These are phyloP conservation scores for Teratosphaeria destructans DNA, from an alignment of 2,329 filamentous ascomycete genomes.

Conservation along the genomic window DNA sequence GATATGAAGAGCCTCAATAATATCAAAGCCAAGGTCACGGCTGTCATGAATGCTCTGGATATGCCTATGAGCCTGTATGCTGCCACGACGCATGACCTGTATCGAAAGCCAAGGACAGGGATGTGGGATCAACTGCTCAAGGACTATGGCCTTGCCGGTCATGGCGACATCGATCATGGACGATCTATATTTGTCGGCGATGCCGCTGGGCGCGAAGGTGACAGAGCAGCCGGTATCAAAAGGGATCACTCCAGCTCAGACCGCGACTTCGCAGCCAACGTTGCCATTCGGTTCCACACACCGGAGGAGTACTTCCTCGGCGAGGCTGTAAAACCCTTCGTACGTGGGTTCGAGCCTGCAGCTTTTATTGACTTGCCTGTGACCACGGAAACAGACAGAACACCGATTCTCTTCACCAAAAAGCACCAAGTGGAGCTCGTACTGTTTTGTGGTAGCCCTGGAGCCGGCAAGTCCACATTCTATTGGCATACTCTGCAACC, in stretches of 20 bases:
- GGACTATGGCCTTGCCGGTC: constrained; percentile 36
- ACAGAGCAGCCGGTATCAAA: constrained; percentile 28
- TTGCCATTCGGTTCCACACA: constrained; percentile 69
- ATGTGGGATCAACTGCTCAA: constrained; percentile 70
- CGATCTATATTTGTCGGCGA: constrained; percentile 83
- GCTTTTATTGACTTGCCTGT: constrained; percentile 36
- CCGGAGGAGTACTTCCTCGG: constrained; percentile 86
- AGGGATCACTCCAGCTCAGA: constrained; percentile 53
- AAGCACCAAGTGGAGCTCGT: constrained; percentile 62
- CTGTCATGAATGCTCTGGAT: constrained; percentile 60
- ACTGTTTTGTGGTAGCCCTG: constrained; percentile 79
- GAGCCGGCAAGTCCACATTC: constrained; percentile 84
- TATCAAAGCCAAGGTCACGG: constrained; percentile 73
- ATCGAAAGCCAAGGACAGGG: constrained; percentile 73
- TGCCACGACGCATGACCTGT: constrained; percentile 71
- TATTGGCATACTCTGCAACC: constrained; percentile 70
- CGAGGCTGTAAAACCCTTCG: constrained; percentile 54
- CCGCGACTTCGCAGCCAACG: constrained; percentile 72
- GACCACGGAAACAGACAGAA: constrained; percentile 21
- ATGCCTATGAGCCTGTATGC: constrained; percentile 75
- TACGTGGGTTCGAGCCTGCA: constrained; percentile 60
- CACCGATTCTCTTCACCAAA: constrained; percentile 41
- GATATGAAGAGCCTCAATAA: constrained; percentile 58
- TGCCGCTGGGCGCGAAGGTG: constrained; percentile 49
- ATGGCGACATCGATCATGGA: constrained; percentile 53